Base-by-base conservation (phyloP, 768 basidiomycete genomes). In the Imleria badia region DNA sequence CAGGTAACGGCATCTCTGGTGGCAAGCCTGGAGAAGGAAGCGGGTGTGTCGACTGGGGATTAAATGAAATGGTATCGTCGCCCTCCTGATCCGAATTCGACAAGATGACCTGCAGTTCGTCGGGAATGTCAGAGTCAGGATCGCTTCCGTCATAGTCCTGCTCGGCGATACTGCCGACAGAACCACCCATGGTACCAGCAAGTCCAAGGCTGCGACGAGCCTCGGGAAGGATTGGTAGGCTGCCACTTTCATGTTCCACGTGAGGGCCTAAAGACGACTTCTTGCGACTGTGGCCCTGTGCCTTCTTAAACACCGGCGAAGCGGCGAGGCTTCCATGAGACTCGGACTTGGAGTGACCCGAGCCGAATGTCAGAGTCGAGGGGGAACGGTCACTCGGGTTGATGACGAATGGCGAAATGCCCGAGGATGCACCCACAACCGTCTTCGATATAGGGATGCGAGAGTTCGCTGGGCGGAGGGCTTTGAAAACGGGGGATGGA, bases 91-190 rank as follows among this genome's bases (percentile, higher is more conserved):
- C 58, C 48, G 76, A 61, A 67, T 73, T 64, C 1, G 75, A 75
- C 23, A 92, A 67, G 44, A 92, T 83, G 22, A 76, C 75, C 58
- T 84, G 83, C 51, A 92, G 66, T 67, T 92, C 91, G 39, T 87
- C 81, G 1, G 91, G 89, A n/a, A 91, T 87, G 61, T 93, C 89
- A 2, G 85, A 87, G 66, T 90, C 85, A 0, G 81, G 86, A 62
- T 89, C 85, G 10, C 80, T 81, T 3, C 72, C 75, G 35, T 86
- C 80, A 9, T 79, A 59, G 19, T 76, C 78, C 15, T 73, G 72
- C 50, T 75, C 77, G 2, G 67, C 69, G 46, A 78, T 78, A 22
- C 78, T 78, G 5, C 75, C 75, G 45, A 80, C 74, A 0, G 81
- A 83, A 1, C 81, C 81, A 11, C 87, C 87, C 73, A 90, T 79